A percentile compares a stretch with the other conserved stretches of the same genome.
These are phyloP conservation scores for Podospora appendiculata DNA, from an alignment of 495 filamentous ascomycete species.

Conservation along the genomic window DNA sequence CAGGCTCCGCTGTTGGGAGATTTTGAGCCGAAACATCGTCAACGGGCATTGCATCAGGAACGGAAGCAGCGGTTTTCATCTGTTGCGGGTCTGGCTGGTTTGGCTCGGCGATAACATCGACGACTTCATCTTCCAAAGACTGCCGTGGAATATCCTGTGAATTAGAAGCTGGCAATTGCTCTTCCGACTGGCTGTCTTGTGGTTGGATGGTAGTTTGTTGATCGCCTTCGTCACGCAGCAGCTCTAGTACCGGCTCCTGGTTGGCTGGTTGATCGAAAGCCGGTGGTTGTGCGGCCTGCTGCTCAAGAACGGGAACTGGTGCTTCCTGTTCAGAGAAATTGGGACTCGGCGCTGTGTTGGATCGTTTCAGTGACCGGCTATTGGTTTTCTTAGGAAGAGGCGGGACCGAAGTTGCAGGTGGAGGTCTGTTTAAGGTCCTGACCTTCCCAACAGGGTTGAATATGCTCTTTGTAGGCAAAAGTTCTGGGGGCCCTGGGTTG, in stretches of 20 bases:
- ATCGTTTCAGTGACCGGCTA: slow-evolving; percentile 15
- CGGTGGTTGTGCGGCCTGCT: too few relatives aligned
- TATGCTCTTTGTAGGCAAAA: slow-evolving; percentile 36
- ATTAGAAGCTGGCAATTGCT: too few relatives aligned
- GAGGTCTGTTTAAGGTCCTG: slow-evolving; percentile 16
- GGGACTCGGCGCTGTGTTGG: slow-evolving; percentile 19
- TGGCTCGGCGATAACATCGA: background rate
- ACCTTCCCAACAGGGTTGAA: slow-evolving; percentile 30
- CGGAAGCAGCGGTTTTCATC: background rate
- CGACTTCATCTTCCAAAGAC: background rate
- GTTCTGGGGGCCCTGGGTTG: slow-evolving; percentile 35
- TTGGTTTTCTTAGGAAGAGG: slow-evolving; percentile 7
- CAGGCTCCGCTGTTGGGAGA: slow-evolving; percentile 6
- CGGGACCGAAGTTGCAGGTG: slow-evolving; percentile 2
- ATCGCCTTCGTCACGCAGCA: background rate
- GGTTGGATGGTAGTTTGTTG: background rate
- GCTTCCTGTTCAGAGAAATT: slow-evolving; percentile 5
- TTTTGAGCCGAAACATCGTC: slow-evolving; percentile 2
- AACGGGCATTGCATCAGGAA: background rate
- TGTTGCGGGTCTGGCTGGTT: background rate
- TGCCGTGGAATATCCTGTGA: background rate
- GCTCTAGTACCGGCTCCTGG: background rate
- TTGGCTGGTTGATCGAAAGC: background rate
- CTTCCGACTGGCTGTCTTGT: too few relatives aligned
- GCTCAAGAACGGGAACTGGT: too few relatives aligned